A percentile compares a stretch with the other conserved stretches of the same genome.
These are phyloP conservation scores for Aegilops bicornis DNA, from an alignment of 176 grass and related monocot genomes.

Conservation along the genomic window DNA sequence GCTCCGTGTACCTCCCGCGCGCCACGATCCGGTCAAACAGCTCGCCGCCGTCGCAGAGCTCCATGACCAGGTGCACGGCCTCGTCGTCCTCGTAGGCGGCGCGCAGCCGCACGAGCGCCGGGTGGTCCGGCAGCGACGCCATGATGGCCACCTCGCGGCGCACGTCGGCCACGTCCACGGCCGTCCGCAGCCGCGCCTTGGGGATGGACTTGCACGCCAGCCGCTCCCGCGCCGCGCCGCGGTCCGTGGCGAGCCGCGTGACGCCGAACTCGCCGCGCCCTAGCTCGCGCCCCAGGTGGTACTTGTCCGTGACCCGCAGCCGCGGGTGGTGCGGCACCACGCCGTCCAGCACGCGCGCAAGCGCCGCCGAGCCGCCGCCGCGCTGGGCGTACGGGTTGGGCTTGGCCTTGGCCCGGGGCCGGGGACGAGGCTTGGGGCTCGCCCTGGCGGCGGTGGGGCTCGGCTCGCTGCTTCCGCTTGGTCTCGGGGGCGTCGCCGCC, in stretches of 20 bases:
- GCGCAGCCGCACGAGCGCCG: constrained; percentile 52
- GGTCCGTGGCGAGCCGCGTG: constrained; percentile 60
- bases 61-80: constrained; percentile 85
- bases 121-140: constrained; percentile 64
- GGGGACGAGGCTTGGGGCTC: not conserved
- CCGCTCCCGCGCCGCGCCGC: constrained; percentile 43
- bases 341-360: constrained; percentile 48
- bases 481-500: constrained; percentile 33
- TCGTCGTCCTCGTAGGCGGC: constrained; percentile 65
- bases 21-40: constrained; percentile 79
- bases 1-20: constrained; percentile 77
- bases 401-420: constrained; percentile 1
- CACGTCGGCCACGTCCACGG: constrained; percentile 73
- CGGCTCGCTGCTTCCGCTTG: not conserved
- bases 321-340: constrained; percentile 65
- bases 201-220: constrained; percentile 85
- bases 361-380: not conserved
- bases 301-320: constrained; percentile 63
- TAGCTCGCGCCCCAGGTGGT: constrained; percentile 51
- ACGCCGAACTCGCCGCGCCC: constrained; percentile 75
- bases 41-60: constrained; percentile 81
- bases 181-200: constrained; percentile 56
- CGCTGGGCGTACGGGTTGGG: constrained; percentile 25
- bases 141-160: constrained; percentile 75
- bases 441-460: not conserved